Conservation (phyloP, 345 rosid genomes). For the Bruguiera parviflora region DNA sequence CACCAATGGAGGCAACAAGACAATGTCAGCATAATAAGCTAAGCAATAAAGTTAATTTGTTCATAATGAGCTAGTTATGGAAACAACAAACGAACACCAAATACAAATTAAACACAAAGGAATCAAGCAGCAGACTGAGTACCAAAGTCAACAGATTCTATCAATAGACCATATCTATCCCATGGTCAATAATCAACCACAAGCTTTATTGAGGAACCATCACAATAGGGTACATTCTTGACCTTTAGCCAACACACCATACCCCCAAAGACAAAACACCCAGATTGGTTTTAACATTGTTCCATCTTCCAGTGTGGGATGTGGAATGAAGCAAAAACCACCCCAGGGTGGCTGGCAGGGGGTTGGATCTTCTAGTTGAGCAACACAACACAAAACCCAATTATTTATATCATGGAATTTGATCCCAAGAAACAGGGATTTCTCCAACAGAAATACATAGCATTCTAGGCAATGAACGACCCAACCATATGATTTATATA, state of each 20-base stretch:
- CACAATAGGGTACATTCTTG: no score
- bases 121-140: not conserved
- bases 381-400: not conserved
- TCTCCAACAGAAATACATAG: not conserved
- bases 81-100: not conserved
- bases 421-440: not conserved
- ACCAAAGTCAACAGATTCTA: no score
- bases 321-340: no score
- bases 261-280: no score
- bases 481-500: not conserved
- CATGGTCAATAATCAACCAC: no score
- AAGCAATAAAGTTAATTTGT: not conserved
- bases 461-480: not conserved
- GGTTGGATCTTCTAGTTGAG: no score
- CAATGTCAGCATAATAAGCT: not conserved
- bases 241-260: no score
- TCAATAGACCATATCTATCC: no score
- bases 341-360: no score
- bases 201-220: no score
- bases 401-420: not conserved
- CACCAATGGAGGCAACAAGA: conserved; percentile 15
- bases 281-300: no score
- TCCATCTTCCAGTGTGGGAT: no score
- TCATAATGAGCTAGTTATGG: not conserved
- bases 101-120: not conserved